phyloP scores from a whole-genome alignment of 208 protist genomes.

The Acanthamoeba rhysodes region DNA sequence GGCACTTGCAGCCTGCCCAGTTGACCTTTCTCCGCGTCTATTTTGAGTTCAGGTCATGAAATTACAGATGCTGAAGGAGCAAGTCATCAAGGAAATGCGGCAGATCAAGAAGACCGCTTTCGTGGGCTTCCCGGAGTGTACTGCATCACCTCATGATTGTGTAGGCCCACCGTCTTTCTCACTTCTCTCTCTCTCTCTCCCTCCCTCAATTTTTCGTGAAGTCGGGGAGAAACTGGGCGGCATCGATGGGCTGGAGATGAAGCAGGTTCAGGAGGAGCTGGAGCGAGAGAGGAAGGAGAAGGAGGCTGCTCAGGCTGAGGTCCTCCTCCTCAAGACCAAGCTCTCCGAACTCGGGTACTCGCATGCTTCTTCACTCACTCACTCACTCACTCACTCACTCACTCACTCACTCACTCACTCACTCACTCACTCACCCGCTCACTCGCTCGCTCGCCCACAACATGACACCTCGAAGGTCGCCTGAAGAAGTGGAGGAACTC shows the following conservation, averaged over 20 bases:
- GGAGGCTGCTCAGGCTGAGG: constrained; percentile 5
- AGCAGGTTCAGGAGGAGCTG: constrained; percentile 55
- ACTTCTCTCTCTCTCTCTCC: neutral
- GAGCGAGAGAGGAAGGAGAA: constrained; percentile 60
- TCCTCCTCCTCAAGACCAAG: neutral
- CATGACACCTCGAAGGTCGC: neutral
- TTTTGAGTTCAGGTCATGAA: constrained; percentile 47
- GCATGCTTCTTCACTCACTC: neutral
- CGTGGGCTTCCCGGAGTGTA: constrained; percentile 13
- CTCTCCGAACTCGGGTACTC: neutral
- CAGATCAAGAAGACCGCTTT: constrained; percentile 60
- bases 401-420: no score
- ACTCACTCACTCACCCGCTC: no score
- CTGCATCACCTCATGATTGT: no score
- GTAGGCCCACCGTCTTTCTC: no score
- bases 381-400: neutral
- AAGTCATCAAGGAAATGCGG: constrained; percentile 57
- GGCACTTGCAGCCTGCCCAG: neutral
- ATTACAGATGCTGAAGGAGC: constrained; percentile 52
- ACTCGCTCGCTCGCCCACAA: no score
- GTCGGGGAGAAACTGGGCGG: constrained; percentile 12
- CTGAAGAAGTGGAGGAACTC: neutral
- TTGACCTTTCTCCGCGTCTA: no score
- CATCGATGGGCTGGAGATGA: constrained; percentile 34
- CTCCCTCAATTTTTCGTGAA: neutral